A percentile compares a stretch with the other conserved stretches of the same genome.
Evolutionary conservation across 345 rosid species (phyloP).

Genomic region (Barbarea vulgaris): DNA sequence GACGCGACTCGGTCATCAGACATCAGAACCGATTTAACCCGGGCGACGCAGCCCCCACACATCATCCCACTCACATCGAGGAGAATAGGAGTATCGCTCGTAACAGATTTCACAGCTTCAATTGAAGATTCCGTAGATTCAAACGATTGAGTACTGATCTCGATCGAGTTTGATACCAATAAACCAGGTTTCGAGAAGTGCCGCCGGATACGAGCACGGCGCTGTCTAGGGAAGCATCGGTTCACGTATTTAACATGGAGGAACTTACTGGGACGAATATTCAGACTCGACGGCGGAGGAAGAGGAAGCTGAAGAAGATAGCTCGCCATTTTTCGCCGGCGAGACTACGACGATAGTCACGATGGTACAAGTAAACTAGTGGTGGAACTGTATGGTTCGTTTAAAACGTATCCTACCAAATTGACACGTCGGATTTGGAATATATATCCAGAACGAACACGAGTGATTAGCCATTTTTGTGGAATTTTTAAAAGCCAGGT

Average conservation of each 20-base stretch:
- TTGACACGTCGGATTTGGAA: conserved; percentile 38
- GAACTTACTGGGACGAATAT: conserved; percentile 24
- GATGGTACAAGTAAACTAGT: conserved; percentile 19
- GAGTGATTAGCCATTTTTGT: conserved; percentile 13
- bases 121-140: conserved; percentile 30
- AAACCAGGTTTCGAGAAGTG: conserved; percentile 30
- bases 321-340: conserved; percentile 49
- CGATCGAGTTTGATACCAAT: conserved; percentile 50
- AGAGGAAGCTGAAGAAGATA: conserved; percentile 49
- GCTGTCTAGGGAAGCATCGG: conserved; percentile 32
- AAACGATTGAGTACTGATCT: conserved; percentile 46
- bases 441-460: conserved; percentile 27
- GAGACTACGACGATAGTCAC: not conserved
- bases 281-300: conserved; percentile 42
- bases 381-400: conserved; percentile 18
- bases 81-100: conserved; percentile 53
- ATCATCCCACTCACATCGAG: conserved; percentile 89
- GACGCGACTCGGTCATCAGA: conserved; percentile 83
- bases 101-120: conserved; percentile 19
- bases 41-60: conserved; percentile 92
- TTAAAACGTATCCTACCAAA: conserved; percentile 3
- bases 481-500: conserved; percentile 20
- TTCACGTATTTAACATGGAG: conserved; percentile 29
- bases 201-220: conserved; percentile 32
- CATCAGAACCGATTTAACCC: conserved; percentile 73